These are phyloP conservation scores for Trichomonascus vanleenenianus DNA, from an alignment of 805 yeast genomes.

Conservation along the genomic window DNA sequence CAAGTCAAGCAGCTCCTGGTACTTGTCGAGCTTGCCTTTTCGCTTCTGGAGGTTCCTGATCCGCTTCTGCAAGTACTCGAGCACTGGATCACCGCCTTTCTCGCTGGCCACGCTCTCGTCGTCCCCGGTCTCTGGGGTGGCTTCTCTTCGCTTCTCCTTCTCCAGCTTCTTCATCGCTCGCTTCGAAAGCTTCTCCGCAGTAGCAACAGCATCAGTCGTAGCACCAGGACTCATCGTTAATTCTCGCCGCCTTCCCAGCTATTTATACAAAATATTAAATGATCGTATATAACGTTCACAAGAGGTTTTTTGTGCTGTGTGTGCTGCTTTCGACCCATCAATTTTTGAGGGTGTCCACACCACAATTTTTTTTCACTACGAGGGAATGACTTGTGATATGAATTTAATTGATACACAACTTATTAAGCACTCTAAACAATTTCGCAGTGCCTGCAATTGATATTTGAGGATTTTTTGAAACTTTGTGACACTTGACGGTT, in stretches of 20 bases:
- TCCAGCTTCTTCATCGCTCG: constrained; percentile 11
- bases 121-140: background rate
- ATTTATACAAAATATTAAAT: background rate
- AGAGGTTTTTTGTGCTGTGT: too few relatives aligned
- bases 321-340: too few relatives aligned
- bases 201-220: too few relatives aligned
- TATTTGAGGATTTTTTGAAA: too few relatives aligned
- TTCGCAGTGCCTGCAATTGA: too few relatives aligned
- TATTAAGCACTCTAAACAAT: too few relatives aligned
- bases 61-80: constrained; percentile 24
- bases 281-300: too few relatives aligned
- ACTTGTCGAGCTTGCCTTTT: constrained; percentile 29
- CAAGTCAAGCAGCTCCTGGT: constrained; percentile 24
- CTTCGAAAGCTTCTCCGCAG: constrained; percentile 6
- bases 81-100: constrained; percentile 3
- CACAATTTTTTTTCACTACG: too few relatives aligned
- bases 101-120: background rate
- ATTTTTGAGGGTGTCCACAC: too few relatives aligned
- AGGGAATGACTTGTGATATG: too few relatives aligned
- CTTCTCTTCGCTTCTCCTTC: constrained; percentile 6
- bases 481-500: too few relatives aligned
- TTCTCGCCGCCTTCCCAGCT: background rate
- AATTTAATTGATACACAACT: too few relatives aligned
- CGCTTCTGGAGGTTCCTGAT: constrained; percentile 32
- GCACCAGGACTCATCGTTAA: background rate